These are phyloP conservation scores for Alternaria arborescens DNA, from an alignment of 2,329 filamentous ascomycete species.

Conservation along the genomic window DNA sequence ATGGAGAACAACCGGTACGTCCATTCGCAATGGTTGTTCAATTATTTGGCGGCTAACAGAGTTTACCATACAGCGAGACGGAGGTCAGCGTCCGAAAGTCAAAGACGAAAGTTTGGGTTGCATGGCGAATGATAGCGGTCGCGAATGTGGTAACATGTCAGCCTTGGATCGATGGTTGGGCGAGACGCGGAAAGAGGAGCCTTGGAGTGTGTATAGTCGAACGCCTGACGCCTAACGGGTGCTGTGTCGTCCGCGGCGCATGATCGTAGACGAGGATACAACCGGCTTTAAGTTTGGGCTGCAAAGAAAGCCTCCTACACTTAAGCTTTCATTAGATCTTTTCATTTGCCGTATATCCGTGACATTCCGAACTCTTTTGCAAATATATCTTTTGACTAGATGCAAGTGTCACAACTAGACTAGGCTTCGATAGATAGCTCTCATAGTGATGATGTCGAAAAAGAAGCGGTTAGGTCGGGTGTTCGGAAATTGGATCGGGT, in stretches of 20 bases:
- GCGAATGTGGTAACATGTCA: not conserved
- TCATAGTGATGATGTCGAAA: not conserved
- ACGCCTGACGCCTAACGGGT: not conserved
- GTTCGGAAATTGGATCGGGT: not conserved
- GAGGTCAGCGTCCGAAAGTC: not conserved
- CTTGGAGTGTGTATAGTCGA: not conserved
- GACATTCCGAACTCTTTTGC: not conserved
- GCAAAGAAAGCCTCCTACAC: not conserved
- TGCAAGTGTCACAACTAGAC: not conserved
- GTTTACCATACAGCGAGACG: not conserved
- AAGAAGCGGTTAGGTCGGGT: not conserved
- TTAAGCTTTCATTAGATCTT: not conserved
- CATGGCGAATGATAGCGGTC: not conserved
- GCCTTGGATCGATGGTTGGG: not conserved
- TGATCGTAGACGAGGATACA: not conserved
- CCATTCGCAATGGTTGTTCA: too few species aligned
- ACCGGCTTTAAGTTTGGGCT: not conserved
- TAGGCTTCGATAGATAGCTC: not conserved
- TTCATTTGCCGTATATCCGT: not conserved
- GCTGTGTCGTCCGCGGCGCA: not conserved
- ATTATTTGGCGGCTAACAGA: not conserved
- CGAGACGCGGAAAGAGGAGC: not conserved
- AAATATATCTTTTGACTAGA: not conserved
- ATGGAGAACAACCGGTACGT: not conserved
- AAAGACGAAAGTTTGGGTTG: not conserved